A percentile compares a stretch with the other conserved stretches of the same genome.
These are phyloP conservation scores for Melampsora larici-populina DNA, from an alignment of 1,284 basidiomycete species.

Conservation along the genomic window DNA sequence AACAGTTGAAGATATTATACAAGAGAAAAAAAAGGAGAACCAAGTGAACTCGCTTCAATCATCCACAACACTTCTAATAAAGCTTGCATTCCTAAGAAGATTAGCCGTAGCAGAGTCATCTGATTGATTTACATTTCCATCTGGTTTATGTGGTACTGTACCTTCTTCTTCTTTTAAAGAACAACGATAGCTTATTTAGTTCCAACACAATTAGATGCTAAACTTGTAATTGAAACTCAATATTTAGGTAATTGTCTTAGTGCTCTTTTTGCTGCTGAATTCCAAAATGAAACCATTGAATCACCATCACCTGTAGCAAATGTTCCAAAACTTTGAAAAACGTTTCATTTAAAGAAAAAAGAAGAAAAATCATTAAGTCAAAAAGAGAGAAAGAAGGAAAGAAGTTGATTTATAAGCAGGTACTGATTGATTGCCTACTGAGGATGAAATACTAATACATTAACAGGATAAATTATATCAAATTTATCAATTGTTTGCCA, in stretches of 20 bases:
- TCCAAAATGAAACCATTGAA: slow-evolving; percentile 88
- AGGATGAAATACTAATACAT: slow-evolving; percentile 89
- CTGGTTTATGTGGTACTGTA: slow-evolving; percentile 8
- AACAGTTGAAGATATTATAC: too few species aligned
- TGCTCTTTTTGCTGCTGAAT: slow-evolving; percentile 92
- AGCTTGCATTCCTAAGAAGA: slow-evolving; percentile 21
- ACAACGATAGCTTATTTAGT: slow-evolving; percentile 69
- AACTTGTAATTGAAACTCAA: slow-evolving; percentile 64
- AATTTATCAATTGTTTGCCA: slow-evolving; percentile 83
- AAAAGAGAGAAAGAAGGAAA: neutral
- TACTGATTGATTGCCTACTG: slow-evolving; percentile 64
- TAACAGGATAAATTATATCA: slow-evolving; percentile 99
- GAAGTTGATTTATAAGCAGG: too few species aligned
- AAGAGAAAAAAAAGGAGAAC: neutral
- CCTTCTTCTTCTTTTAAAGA: slow-evolving; percentile 37
- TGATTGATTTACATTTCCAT: neutral
- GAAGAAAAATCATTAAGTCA: too few species aligned
- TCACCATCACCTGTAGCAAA: slow-evolving; percentile 93
- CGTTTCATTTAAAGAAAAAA: too few species aligned
- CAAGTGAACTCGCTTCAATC: slow-evolving; percentile 43
- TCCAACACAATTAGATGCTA: slow-evolving; percentile 79
- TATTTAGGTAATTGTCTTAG: slow-evolving; percentile 82
- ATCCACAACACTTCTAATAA: slow-evolving; percentile 32
- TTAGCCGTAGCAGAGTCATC: slow-evolving; percentile 3
- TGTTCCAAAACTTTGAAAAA: slow-evolving; percentile 76